Conservation (phyloP, 148 eudicot species). For the Rhododendron simsii region DNA sequence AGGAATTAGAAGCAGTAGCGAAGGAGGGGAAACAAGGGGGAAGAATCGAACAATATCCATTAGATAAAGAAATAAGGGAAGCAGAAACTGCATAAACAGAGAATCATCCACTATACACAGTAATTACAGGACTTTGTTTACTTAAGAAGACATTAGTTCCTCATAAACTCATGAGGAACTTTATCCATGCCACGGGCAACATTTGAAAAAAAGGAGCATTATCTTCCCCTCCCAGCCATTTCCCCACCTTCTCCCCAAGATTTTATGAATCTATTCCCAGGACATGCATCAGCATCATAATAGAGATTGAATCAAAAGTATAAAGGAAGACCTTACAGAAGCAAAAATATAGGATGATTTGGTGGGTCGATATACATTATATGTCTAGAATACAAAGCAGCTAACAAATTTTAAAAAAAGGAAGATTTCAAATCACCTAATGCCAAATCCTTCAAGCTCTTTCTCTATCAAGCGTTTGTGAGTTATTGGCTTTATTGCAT, state of each 20-base stretch:
- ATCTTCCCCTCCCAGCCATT: neutral
- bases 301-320: neutral
- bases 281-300: neutral
- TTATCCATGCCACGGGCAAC: neutral
- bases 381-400: neutral
- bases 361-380: neutral
- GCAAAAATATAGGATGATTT: neutral
- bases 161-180: neutral
- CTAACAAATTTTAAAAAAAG: neutral
- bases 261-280: neutral
- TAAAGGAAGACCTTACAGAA: neutral
- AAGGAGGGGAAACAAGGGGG: neutral
- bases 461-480: conserved; percentile 98
- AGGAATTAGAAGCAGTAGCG: neutral
- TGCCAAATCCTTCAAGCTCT: conserved; percentile 99
- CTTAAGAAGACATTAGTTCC: neutral
- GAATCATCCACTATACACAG: neutral
- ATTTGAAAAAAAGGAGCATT: neutral
- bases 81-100: neutral
- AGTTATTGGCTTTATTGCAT: conserved; percentile 98
- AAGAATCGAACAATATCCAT: neutral
- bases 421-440: conserved; percentile 50
- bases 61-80: neutral
- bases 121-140: neutral
- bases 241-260: neutral